Conservation (phyloP, 257 asterid genomes). For the Avicennia marina region DNA sequence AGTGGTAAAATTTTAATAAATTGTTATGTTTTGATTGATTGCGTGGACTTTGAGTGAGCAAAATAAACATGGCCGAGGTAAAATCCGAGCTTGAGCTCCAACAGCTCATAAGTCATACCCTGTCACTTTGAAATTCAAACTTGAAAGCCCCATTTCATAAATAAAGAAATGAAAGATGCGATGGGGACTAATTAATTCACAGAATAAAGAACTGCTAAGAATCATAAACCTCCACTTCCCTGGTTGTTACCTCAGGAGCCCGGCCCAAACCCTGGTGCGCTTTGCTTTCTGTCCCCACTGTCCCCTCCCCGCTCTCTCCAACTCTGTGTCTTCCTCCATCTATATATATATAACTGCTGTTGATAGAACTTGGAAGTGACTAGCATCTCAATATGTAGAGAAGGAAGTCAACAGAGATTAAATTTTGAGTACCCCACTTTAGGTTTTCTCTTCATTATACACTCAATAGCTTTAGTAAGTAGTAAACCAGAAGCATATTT, state of each 20-base stretch:
- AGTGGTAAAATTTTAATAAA: too few species aligned
- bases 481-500: not conserved
- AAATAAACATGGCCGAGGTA: too few species aligned
- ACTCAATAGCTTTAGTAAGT: not conserved
- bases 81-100: too few species aligned
- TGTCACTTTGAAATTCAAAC: too few species aligned
- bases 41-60: too few species aligned
- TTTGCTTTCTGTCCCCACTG: slow-evolving; percentile 24
- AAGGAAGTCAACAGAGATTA: not conserved
- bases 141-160: too few species aligned
- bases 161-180: too few species aligned
- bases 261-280: slow-evolving; percentile 44
- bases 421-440: slow-evolving; percentile 18
- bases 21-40: too few species aligned
- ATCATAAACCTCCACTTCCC: slow-evolving; percentile 27
- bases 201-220: too few species aligned
- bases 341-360: slow-evolving; percentile 8
- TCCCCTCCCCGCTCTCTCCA: slow-evolving; percentile 11
- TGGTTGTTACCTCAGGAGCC: slow-evolving; percentile 23
- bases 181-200: too few species aligned
- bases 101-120: too few species aligned
- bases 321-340: not conserved
- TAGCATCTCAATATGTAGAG: not conserved
- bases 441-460: slow-evolving; percentile 3
- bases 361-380: not conserved